phyloP scores from a whole-genome alignment of 805 yeast species.

The Zygosaccharomyces rouxii region DNA sequence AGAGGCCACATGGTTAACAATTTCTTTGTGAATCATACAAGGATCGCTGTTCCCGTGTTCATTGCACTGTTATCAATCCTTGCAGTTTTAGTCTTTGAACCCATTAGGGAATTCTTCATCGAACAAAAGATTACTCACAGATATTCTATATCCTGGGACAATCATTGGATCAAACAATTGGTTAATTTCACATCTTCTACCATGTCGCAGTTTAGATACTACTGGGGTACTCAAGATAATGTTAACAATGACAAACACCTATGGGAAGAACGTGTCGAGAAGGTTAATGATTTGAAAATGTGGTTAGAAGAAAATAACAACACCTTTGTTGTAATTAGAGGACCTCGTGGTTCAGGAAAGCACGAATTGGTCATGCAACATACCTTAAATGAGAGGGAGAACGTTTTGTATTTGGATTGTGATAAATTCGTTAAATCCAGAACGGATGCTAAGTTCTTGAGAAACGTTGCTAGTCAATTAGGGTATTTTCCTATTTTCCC shows the following conservation, averaged over 20 bases:
- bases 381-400: constrained; percentile 55
- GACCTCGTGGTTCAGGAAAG: constrained; percentile 96
- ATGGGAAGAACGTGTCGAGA: constrained; percentile 70
- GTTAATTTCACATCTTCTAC: constrained; percentile 39
- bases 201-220: constrained; percentile 35
- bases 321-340: constrained; percentile 83
- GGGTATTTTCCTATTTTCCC: constrained; percentile 95
- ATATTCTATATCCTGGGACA: constrained; percentile 48
- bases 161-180: constrained; percentile 34
- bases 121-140: constrained; percentile 64
- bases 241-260: constrained; percentile 33
- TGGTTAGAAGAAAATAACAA: constrained; percentile 88
- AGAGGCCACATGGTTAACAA: constrained; percentile 51
- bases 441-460: constrained; percentile 64
- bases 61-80: constrained; percentile 74
- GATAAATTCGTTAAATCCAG: constrained; percentile 68
- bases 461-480: constrained; percentile 63
- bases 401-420: constrained; percentile 72
- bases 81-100: constrained; percentile 87
- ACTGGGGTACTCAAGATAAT: constrained; percentile 34
- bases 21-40: constrained; percentile 67
- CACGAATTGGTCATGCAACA: constrained; percentile 68
- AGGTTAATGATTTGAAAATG: constrained; percentile 61
- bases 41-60: constrained; percentile 74
- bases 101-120: constrained; percentile 78